Conservation (phyloP, 106 monocot species). For the Triglochin maritima region DNA sequence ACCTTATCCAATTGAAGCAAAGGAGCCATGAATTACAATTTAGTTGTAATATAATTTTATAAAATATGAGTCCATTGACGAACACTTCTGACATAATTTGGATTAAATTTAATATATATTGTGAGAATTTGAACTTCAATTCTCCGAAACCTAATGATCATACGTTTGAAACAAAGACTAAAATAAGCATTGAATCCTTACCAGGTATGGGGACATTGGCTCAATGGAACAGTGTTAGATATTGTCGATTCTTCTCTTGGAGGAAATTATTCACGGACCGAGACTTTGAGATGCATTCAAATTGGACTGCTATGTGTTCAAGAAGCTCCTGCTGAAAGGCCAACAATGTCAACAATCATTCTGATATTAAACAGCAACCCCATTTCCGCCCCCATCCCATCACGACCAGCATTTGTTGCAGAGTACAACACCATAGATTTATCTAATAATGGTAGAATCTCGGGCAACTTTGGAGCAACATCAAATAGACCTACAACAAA, state of each 20-base stretch:
- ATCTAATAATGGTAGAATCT: conserved; percentile 13
- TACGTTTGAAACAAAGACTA: no score
- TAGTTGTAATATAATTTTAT: no score
- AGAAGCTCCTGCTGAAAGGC: not conserved
- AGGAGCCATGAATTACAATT: no score
- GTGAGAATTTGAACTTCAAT: no score
- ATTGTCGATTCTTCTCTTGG: not conserved
- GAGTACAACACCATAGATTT: conserved; percentile 18
- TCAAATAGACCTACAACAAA: conserved; percentile 22
- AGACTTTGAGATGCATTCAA: not conserved
- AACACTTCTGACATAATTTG: no score
- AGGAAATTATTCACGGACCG: not conserved
- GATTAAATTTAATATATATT: no score
- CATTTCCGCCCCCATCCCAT: not conserved
- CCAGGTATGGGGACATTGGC: conserved; percentile 6
- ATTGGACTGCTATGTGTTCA: conserved; percentile 1
- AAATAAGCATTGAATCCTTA: no score
- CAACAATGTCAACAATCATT: conserved; percentile 2
- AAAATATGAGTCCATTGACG: no score
- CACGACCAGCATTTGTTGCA: conserved; percentile 7
- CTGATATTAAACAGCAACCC: not conserved
- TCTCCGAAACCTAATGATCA: no score
- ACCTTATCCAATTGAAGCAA: no score
- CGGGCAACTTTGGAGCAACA: conserved; percentile 20
- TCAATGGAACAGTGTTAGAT: not conserved